Evolutionary conservation across 2,329 filamentous ascomycete genomes (phyloP), one percentile per base, ranked within the genome.

Genomic region (Helotiales sp.): DNA sequence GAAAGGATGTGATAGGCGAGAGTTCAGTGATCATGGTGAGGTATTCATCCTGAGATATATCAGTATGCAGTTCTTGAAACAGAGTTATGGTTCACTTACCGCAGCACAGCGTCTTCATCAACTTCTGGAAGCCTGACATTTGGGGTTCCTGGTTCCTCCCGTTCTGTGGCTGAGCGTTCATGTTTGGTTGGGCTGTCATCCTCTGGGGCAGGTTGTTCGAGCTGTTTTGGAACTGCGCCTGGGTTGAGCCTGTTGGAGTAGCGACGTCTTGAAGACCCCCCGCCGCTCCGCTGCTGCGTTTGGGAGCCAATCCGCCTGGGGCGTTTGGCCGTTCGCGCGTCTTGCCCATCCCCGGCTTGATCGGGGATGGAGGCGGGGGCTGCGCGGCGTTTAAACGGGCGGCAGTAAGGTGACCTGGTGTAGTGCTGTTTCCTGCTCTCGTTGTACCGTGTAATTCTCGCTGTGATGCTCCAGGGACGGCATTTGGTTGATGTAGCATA

Each of bases 141-240:
- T 93, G 89, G 65, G 86, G 81, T 72, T 95, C 88, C 67, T 81
- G 78, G 44, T 79, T 80, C 65, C 80, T 81, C 66, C 73, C 78
- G 70, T 76, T 83, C 73, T 76, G 77, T 70, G 81, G 76, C 71
- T 83, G 82, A 65, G 80, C 78, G 60, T 79, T 82, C 77, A 85
- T 79, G 59, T 80, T 83, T 58, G 81, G 79, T 70, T 86, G 84
- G 61, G 82, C 79, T 60, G 82, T 83, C 71, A 83, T 81, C 63
- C 81, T 80, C 66, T 87, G 79, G 50, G 89, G 84, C 65, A 96
- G 82, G 74, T 96, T 95, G 74, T 91, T 90, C 71, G 89, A 90
- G 78, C 91, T 96, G 82, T 91, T 93, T 79, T 96, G 92, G 81
- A 96, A 97, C 73, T 97, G 93, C 66, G 93, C 93, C 76, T 96